Evolutionary conservation across 768 basidiomycete species (phyloP).

Genomic region (Hericium rajendrae): DNA sequence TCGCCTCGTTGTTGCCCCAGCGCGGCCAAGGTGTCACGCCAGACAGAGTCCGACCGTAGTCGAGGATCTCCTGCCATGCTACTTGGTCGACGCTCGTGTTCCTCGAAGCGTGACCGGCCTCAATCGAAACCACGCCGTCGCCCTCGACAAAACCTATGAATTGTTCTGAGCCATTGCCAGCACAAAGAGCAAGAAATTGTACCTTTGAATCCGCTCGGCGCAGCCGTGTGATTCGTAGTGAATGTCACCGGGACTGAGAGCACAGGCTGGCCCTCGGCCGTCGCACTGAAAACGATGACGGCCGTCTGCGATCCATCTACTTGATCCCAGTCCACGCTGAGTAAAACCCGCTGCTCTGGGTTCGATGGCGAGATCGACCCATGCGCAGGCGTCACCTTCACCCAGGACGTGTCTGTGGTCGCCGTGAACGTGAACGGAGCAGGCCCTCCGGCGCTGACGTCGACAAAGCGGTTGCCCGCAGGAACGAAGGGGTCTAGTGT

Average conservation of each 20-base stretch:
- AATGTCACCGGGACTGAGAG: slow-evolving; percentile 20
- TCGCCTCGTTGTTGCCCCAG: slow-evolving; percentile 35
- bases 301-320: slow-evolving; percentile 31
- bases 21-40: slow-evolving; percentile 53
- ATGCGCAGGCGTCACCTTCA: slow-evolving; percentile 34
- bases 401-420: slow-evolving; percentile 41
- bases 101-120: slow-evolving; percentile 47
- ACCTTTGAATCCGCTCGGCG: slow-evolving; percentile 42
- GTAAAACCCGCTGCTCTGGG: slow-evolving; percentile 45
- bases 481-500: slow-evolving; percentile 49
- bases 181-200: neutral
- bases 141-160: slow-evolving; percentile 48
- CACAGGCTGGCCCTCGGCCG: slow-evolving; percentile 28
- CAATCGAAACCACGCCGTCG: slow-evolving; percentile 53
- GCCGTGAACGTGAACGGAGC: slow-evolving; percentile 46
- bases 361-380: slow-evolving; percentile 39
- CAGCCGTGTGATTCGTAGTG: slow-evolving; percentile 23
- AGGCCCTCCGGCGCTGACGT: slow-evolving; percentile 54
- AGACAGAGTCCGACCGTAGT: slow-evolving; percentile 50
- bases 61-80: slow-evolving; percentile 49
- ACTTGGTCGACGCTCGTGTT: slow-evolving; percentile 39
- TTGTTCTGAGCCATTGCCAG: neutral
- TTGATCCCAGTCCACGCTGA: slow-evolving; percentile 48
- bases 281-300: slow-evolving; percentile 37
- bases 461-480: slow-evolving; percentile 44